Percentiles rank a stretch among this genome's conserved stretches.
These are phyloP conservation scores for Trichophyton equinum DNA, from an alignment of 2,329 filamentous ascomycete genomes.

Conservation along the genomic window DNA sequence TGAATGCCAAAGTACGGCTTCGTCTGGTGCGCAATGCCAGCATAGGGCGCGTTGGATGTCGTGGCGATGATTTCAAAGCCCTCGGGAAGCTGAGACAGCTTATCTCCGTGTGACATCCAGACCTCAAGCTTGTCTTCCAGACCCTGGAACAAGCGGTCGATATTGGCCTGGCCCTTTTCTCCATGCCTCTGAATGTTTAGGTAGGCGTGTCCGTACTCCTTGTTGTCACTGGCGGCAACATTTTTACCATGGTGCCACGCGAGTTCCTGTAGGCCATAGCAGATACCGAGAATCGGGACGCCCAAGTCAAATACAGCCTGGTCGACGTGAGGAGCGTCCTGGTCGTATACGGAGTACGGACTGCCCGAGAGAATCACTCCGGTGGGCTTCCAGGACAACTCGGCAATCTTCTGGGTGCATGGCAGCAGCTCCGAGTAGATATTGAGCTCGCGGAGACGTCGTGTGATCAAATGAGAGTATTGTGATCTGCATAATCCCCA, in stretches of 20 bases:
- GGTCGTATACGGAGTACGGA: constrained; percentile 68
- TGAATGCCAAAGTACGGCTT: constrained; percentile 67
- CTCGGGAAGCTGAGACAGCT: constrained; percentile 60
- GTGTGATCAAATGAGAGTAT: constrained; percentile 10
- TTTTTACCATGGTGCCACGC: constrained; percentile 57
- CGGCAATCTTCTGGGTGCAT: constrained; percentile 67
- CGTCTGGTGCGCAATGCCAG: constrained; percentile 51
- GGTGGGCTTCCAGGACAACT: constrained; percentile 66
- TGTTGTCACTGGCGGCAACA: constrained; percentile 53
- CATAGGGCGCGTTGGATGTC: constrained; percentile 64
- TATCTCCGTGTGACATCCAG: constrained; percentile 86
- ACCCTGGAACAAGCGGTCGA: constrained; percentile 67
- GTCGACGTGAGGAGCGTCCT: constrained; percentile 65
- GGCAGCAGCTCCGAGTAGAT: constrained; percentile 81
- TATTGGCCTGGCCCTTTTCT: constrained; percentile 32
- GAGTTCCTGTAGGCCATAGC: constrained; percentile 56
- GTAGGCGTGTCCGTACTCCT: constrained; percentile 60
- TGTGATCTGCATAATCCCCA: constrained; percentile 6
- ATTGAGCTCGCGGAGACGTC: constrained; percentile 48
- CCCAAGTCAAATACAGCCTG: constrained; percentile 65
- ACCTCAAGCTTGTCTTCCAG: constrained; percentile 58
- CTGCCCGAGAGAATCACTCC: constrained; percentile 70
- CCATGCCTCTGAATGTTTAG: constrained; percentile 47
- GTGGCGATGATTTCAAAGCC: constrained; percentile 62
- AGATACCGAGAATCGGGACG: constrained; percentile 50